phyloP scores from a whole-genome alignment of 2,329 filamentous ascomycete species.

The Cercospora canescens region DNA sequence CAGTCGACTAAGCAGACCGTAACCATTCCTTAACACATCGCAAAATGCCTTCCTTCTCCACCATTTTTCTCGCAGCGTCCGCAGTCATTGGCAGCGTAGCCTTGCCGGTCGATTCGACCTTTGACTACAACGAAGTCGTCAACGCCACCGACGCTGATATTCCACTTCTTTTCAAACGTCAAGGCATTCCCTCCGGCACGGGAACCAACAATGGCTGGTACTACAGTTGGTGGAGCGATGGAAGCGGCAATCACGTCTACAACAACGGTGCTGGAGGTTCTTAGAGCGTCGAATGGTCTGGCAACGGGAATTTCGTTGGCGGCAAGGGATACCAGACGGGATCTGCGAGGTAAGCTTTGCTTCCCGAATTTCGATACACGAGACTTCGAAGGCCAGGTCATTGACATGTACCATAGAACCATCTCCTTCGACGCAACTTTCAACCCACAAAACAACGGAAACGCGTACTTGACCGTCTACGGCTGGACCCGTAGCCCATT shows the following conservation, averaged over 20 bases:
- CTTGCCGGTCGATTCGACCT: neutral
- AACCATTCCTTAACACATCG: neutral
- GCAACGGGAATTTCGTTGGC: constrained; percentile 54
- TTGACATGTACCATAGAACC: constrained; percentile 8
- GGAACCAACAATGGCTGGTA: constrained; percentile 59
- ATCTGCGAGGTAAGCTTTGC: constrained; percentile 5
- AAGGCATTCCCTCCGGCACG: constrained; percentile 18
- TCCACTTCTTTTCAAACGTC: neutral
- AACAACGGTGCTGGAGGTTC: constrained; percentile 53
- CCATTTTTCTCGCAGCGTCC: neutral
- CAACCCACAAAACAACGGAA: constrained; percentile 28
- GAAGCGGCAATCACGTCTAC: constrained; percentile 51
- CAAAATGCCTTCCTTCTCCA: neutral
- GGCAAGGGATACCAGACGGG: constrained; percentile 57
- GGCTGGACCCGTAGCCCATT: constrained; percentile 56
- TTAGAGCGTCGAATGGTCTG: constrained; percentile 49
- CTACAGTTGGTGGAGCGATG: constrained; percentile 62
- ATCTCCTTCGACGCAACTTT: constrained; percentile 25
- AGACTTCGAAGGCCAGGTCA: neutral
- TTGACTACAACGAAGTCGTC: neutral
- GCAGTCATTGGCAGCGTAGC: neutral
- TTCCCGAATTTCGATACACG: neutral
- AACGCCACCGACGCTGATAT: neutral
- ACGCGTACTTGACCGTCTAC: constrained; percentile 57
- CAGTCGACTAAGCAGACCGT: neutral